These are phyloP conservation scores for Yamadazyma oceani DNA, from an alignment of 1,139 yeast genomes.

Conservation along the genomic window DNA sequence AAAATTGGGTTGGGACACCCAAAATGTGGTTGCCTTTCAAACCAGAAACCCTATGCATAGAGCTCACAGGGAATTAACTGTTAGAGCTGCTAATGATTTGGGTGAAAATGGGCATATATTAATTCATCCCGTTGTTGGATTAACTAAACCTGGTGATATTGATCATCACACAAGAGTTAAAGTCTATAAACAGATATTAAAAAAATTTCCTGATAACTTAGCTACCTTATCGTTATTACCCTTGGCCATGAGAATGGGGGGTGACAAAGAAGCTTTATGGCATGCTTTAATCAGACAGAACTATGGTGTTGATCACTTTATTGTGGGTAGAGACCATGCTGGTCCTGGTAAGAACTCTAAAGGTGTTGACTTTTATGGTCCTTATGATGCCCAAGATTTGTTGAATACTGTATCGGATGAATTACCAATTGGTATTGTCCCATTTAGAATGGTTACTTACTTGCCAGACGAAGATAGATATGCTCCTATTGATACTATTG, in stretches of 20 bases:
- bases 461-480: slow-evolving; percentile 94
- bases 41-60: slow-evolving; percentile 99
- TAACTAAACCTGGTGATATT: slow-evolving; percentile 96
- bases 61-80: slow-evolving; percentile 95
- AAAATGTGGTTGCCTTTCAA: slow-evolving; percentile 92
- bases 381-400: slow-evolving; percentile 92
- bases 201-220: slow-evolving; percentile 91
- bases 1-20: slow-evolving; percentile 70
- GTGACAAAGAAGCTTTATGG: slow-evolving; percentile 98
- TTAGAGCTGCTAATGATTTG: slow-evolving; percentile 75
- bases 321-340: slow-evolving; percentile 97
- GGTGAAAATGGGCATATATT: slow-evolving; percentile 61
- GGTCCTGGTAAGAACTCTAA: slow-evolving; percentile 95
- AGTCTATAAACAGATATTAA: slow-evolving; percentile 87
- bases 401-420: slow-evolving; percentile 76
- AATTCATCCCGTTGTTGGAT: slow-evolving; percentile 96
- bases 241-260: slow-evolving; percentile 98
- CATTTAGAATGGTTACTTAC: slow-evolving; percentile 96
- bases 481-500: slow-evolving; percentile 92
- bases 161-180: slow-evolving; percentile 97
- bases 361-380: slow-evolving; percentile 95
- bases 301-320: slow-evolving; percentile 95
- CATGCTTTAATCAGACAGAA: slow-evolving; percentile 96
- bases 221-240: slow-evolving; percentile 88
- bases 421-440: slow-evolving; percentile 81